Conservation (phyloP, 1,284 basidiomycete species). For the Pterulicium gracile region DNA sequence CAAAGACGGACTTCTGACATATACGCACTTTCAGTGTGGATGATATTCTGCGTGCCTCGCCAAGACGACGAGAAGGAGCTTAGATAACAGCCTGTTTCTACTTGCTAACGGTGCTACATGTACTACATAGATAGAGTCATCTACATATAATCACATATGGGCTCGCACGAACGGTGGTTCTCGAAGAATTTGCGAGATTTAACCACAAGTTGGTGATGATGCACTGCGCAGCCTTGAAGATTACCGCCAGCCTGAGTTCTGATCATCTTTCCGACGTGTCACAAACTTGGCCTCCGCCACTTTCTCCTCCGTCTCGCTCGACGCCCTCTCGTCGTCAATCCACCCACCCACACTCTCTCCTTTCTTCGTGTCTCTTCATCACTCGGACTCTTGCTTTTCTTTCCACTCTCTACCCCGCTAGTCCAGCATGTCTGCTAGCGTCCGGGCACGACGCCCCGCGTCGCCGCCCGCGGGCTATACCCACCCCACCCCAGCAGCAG, state of each 20-base stretch:
- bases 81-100: slow-evolving; percentile 17
- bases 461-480: slow-evolving; percentile 44
- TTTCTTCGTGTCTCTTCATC: neutral
- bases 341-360: too few relatives aligned
- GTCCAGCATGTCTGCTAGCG: slow-evolving; percentile 35
- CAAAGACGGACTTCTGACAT: slow-evolving; percentile 5
- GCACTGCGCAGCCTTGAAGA: neutral
- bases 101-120: neutral
- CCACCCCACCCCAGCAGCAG: slow-evolving; percentile 21
- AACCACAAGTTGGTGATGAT: neutral
- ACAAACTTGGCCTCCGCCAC: neutral
- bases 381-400: neutral
- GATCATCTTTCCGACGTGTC: slow-evolving; percentile 2
- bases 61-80: slow-evolving; percentile 54
- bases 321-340: too few relatives aligned
- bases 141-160: too few relatives aligned
- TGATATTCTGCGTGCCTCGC: slow-evolving; percentile 56
- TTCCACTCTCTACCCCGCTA: slow-evolving; percentile 2
- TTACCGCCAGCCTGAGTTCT: too few relatives aligned
- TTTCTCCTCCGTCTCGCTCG: too few relatives aligned
- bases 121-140: slow-evolving; percentile 1
- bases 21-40: slow-evolving; percentile 37
- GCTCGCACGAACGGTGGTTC: neutral
- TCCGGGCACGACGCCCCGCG: slow-evolving; percentile 51
- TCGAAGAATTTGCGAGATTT: too few relatives aligned